phyloP scores from a whole-genome alignment of 176 grass and related monocot species.

The Ampelocalamus luodianensis region DNA sequence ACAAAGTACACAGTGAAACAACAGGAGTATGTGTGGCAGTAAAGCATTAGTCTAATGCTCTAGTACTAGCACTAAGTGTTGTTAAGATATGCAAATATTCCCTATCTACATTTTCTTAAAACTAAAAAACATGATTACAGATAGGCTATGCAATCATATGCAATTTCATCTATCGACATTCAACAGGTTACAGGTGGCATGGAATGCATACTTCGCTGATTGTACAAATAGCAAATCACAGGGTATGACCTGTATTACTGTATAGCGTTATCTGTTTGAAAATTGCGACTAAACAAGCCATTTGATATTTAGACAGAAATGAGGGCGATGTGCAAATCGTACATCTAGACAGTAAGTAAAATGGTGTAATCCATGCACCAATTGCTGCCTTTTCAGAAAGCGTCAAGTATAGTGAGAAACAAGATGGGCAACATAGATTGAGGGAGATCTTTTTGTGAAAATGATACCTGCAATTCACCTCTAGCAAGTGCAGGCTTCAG shows the following conservation, averaged over 20 bases:
- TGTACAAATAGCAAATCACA: constrained; percentile 16
- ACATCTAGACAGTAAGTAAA: neutral
- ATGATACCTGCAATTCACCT: constrained; percentile 88
- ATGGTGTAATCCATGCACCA: constrained; percentile 10
- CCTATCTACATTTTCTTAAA: neutral
- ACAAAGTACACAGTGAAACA: constrained; percentile 28
- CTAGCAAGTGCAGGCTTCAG: constrained; percentile 93
- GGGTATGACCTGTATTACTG: neutral
- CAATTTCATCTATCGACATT: neutral
- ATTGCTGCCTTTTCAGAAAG: neutral
- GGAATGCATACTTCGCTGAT: neutral
- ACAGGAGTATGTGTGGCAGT: constrained; percentile 5
- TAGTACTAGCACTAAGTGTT: constrained; percentile 9
- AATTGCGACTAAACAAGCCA: neutral
- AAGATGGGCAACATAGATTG: neutral
- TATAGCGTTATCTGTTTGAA: neutral
- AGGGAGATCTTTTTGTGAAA: neutral
- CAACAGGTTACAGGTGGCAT: neutral
- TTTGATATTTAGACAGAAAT: neutral
- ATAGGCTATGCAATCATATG: constrained; percentile 18
- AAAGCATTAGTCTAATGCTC: constrained; percentile 10
- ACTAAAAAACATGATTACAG: constrained; percentile 1
- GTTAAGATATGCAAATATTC: constrained; percentile 11
- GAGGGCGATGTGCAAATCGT: neutral
- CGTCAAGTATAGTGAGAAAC: neutral